Conservation (phyloP, 192 early-diverging fungal species). For the Pilaira anomala region DNA sequence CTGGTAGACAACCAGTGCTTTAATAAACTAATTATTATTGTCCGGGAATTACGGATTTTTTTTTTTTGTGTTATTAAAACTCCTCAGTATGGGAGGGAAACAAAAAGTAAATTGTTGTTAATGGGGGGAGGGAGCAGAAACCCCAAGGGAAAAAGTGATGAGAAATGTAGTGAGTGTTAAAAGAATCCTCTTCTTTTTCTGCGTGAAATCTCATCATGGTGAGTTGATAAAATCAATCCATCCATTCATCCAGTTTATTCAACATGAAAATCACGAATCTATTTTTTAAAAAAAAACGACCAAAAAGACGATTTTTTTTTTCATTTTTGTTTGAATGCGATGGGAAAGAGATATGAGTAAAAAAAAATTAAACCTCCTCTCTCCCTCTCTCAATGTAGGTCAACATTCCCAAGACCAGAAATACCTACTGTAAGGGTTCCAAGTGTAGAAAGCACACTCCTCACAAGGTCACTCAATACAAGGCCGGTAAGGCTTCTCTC, state of each 20-base stretch:
- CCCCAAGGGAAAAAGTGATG: no score
- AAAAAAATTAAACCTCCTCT: not conserved
- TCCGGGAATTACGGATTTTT: not conserved
- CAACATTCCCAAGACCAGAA: slow-evolving; percentile 99
- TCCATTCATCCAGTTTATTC: slow-evolving; percentile 15
- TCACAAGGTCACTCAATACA: slow-evolving; percentile 99
- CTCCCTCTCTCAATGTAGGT: slow-evolving; percentile 52
- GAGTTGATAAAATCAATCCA: slow-evolving; percentile 3
- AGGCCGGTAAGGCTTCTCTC: slow-evolving; percentile 98
- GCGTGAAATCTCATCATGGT: slow-evolving; percentile 14
- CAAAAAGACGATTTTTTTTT: no score
- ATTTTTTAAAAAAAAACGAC: no score
- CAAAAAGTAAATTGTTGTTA: no score
- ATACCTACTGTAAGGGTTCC: slow-evolving; percentile 99
- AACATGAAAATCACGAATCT: no score
- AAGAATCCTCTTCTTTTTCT: not conserved
- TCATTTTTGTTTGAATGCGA: not conserved
- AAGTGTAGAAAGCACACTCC: slow-evolving; percentile 98
- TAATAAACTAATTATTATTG: slow-evolving; percentile 7
- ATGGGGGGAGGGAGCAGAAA: no score
- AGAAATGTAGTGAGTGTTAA: no score
- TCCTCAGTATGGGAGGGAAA: no score
- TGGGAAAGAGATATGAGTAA: no score
- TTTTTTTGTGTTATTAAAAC: no score
- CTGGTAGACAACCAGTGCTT: slow-evolving; percentile 34